Base-by-base conservation (phyloP, 164 flowering plant genomes). In the Nymphaea thermarum region DNA sequence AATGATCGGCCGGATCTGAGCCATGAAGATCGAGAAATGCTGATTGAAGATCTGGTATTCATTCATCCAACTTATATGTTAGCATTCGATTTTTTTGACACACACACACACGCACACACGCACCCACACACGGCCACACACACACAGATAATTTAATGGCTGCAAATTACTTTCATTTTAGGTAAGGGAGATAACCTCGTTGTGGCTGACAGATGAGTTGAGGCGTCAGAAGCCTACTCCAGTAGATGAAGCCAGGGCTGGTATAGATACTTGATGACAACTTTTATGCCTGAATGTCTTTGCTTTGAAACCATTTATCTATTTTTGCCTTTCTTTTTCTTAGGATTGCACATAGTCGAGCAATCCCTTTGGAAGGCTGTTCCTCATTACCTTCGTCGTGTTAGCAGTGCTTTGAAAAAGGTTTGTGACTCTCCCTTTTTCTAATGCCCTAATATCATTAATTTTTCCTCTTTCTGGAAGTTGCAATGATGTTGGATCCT, bases 141-240 rank as follows among this genome's bases (percentile, higher is more conserved):
- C 7, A 2, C 12, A 6, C 12, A 14, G 2, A 47, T 47, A 47
- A 6, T 47, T 47, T 47, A 7, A 47, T 47, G 7, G 7, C 55
- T 47, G 7, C 6, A 14, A 3, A 6, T 47, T 14, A 47, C 36
- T 47, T 47, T 47, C 55, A 71, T 74, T 77, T 59, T 77, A 93
- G 98, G 86, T 88, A 68, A 83, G 98, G 77, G 98, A 93, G 83
- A 84, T 90, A 73, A 85, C 89, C 66, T 79, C 96, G 45, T 78
- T 90, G 75, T 93, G 98, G 98, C 98, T 88, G 77, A 93, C 96
- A 6, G 96, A 93, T 84, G 98, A 93, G 75, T 82, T 93, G 45
- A 88, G 98, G 77, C 88, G 96, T 63, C 96, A 89, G 61, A 88
- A 82, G 71, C 98, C 98, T 67, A 87, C 98, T 45, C 96, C 96